Percentiles rank a stretch among this genome's conserved stretches.
Evolutionary conservation across 768 basidiomycete genomes (phyloP).

Genomic region (Hydnomerulius pinastri): DNA sequence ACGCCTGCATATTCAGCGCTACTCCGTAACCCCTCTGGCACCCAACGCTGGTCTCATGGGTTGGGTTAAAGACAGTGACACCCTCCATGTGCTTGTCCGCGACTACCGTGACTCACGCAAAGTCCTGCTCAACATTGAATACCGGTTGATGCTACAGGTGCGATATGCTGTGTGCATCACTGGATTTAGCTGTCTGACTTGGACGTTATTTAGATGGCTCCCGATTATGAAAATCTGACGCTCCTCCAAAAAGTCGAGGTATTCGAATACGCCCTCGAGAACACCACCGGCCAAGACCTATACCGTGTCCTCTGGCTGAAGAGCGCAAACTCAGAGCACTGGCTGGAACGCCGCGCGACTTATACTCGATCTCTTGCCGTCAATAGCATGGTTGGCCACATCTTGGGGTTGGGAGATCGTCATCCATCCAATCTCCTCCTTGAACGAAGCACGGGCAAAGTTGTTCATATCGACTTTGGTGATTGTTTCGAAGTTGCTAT

Average conservation of each 20-base stretch:
- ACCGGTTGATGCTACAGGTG: conserved; percentile 97
- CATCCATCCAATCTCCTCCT: conserved; percentile 95
- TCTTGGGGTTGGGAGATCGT: conserved; percentile 94
- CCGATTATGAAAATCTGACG: conserved; percentile 94
- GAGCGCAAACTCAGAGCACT: conserved; percentile 93
- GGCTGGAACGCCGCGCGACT: conserved; percentile 94
- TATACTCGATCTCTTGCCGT: conserved; percentile 96
- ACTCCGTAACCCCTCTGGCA: conserved; percentile 90
- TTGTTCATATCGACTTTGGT: conserved; percentile 96
- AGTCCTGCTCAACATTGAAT: conserved; percentile 96
- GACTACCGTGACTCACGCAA: conserved; percentile 96
- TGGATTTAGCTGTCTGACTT: conserved; percentile 2
- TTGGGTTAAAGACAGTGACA: conserved; percentile 96
- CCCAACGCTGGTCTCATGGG: conserved; percentile 94
- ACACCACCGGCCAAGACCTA: conserved; percentile 97
- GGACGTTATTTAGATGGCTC: conserved; percentile 77
- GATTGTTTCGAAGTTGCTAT: conserved; percentile 99
- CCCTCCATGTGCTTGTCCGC: conserved; percentile 92
- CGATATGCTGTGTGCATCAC: conserved; percentile 67
- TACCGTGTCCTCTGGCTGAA: conserved; percentile 97
- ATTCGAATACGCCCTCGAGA: conserved; percentile 97
- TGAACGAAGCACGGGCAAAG: conserved; percentile 88
- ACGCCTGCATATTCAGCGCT: conserved; percentile 91
- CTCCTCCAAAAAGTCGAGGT: conserved; percentile 98
- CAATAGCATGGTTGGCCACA: conserved; percentile 99